These are phyloP conservation scores for Geotrichum ghanense DNA, from an alignment of 805 yeast genomes.

Conservation along the genomic window DNA sequence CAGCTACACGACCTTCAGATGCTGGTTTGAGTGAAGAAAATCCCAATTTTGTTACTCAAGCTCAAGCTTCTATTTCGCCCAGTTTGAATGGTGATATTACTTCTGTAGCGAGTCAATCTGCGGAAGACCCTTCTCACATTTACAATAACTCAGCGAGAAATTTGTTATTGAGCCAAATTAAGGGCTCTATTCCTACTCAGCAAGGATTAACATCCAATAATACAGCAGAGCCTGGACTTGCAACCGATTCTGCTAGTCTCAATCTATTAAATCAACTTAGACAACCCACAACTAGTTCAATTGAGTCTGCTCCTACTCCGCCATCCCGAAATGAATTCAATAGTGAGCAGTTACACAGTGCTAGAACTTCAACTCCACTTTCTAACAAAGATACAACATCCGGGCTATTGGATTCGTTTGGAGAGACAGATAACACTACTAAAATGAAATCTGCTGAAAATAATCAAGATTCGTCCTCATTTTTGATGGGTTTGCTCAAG, in stretches of 20 bases:
- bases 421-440: too few relatives aligned
- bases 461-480: not conserved
- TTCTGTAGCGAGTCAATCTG: not conserved
- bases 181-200: not conserved
- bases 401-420: too few relatives aligned
- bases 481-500: not conserved
- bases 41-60: too few relatives aligned
- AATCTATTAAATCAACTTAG: not conserved
- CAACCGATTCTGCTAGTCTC: not conserved
- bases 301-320: too few relatives aligned
- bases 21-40: not conserved
- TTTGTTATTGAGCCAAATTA: not conserved
- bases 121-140: too few relatives aligned
- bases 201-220: not conserved
- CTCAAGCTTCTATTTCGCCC: not conserved
- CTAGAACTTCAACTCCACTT: too few relatives aligned
- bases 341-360: too few relatives aligned
- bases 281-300: too few relatives aligned
- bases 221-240: not conserved
- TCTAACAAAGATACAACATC: too few relatives aligned
- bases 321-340: too few relatives aligned
- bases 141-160: not conserved
- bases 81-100: not conserved
- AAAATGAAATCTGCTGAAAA: not conserved
- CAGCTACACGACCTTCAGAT: not conserved